Base-by-base conservation (phyloP, 208 protist genomes). In the Trypanosoma grayi region DNA sequence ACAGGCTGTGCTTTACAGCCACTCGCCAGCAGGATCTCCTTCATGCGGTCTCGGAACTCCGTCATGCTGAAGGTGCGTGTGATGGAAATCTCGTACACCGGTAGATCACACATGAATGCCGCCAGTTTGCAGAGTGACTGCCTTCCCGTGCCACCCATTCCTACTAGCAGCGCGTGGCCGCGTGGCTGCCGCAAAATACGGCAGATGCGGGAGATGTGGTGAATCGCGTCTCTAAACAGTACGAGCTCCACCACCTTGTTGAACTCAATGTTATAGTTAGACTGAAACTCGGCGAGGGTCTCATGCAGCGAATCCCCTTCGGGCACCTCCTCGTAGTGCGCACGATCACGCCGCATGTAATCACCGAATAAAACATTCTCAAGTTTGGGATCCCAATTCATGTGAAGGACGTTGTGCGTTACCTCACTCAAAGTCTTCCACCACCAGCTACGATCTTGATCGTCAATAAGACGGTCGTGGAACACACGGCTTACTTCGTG, bases 401-500 rank as follows among this genome's bases (percentile, higher is more conserved):
- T 75, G n/a, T 73, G 61, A 18, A 97, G 77, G 18, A 82, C 73
- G 11, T 61, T 75, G 43, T 54, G 48, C 55, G 70, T 67, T 9
- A 97, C 82, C 6, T 82, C 71, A 28, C 51, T 47, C 24, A 95
- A 62, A 25, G 83, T 88, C 11, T 56, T 37, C 89, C 90, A 96
- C 90, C 96, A 98, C 94, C 94, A 98, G 46, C 45, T 37, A 36
- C 91, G 73, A 65, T 99, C 97, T 1, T 55, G 62, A 14, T 90
- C 70, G 62, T 98, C 87, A 59, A 98, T 82, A 36, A 99, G 80
- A 54, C 98, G 92, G 73, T 99, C 98, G 66, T 96, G 82, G 81
- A 99, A 99, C 16, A 97, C 96, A 43, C 98, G 88, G 31, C 72
- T 89, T 4, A 93, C 87, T 66, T 99, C 98, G 77, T 99, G 97